phyloP scores from a whole-genome alignment of 306 rosid species.

The Urtica urens region DNA sequence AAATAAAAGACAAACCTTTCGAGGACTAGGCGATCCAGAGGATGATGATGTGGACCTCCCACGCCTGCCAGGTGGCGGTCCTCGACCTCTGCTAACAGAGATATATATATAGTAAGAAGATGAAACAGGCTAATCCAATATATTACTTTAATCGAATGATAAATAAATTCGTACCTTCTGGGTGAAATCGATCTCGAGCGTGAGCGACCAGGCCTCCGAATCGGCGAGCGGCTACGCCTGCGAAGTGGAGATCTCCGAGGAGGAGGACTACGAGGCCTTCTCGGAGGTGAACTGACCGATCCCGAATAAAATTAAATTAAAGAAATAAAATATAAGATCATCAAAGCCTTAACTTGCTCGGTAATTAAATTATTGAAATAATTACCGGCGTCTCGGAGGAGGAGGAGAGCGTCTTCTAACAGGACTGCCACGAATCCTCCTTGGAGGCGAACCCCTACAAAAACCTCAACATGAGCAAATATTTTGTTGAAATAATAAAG shows the following conservation, averaged over 20 bases:
- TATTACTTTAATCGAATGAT: not conserved
- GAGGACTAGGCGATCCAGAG: conserved; percentile 87
- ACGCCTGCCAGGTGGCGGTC: conserved; percentile 49
- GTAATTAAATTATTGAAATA: not conserved
- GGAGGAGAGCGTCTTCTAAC: conserved; percentile 80
- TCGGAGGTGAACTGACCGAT: conserved; percentile 54
- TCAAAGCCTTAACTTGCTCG: not conserved
- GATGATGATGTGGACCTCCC: conserved; percentile 84
- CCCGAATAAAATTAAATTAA: not conserved
- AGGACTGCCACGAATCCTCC: conserved; percentile 90
- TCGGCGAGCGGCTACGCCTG: conserved; percentile 83
- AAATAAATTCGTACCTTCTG: conserved; percentile 68
- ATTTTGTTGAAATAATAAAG: too few species aligned
- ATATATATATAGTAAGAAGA: not conserved
- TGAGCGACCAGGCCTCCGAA: conserved; percentile 70
- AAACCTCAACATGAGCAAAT: too few species aligned
- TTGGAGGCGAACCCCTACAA: conserved; percentile 43
- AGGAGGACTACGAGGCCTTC: conserved; percentile 92
- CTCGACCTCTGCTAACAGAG: conserved; percentile 53
- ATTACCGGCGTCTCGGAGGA: conserved; percentile 84
- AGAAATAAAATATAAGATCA: not conserved
- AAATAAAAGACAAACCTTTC: conserved; percentile 49
- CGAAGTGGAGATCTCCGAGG: conserved; percentile 95
- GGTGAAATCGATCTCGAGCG: conserved; percentile 90
- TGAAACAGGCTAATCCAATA: not conserved